Conservation (phyloP, 441 rosid species). For the Gossypium lobatum region DNA sequence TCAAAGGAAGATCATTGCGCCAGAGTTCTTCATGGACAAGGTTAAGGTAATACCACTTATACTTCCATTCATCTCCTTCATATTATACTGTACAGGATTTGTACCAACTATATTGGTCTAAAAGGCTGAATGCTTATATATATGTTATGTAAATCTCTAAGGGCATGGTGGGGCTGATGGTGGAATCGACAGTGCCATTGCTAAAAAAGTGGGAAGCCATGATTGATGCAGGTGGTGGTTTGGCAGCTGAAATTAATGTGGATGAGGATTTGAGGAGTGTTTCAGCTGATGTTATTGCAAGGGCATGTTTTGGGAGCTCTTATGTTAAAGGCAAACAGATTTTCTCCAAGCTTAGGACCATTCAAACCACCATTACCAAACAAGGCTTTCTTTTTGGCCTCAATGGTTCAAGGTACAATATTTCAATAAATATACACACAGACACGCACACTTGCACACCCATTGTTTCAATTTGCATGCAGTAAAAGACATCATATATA, state of each 20-base stretch:
- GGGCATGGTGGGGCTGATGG: slow-evolving; percentile 67
- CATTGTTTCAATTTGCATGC: not conserved
- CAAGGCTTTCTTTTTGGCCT: slow-evolving; percentile 50
- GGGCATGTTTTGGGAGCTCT: slow-evolving; percentile 78
- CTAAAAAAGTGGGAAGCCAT: slow-evolving; percentile 49
- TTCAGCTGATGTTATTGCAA: slow-evolving; percentile 71
- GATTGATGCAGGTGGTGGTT: slow-evolving; percentile 33
- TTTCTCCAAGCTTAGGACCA: slow-evolving; percentile 65
- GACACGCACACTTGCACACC: not conserved
- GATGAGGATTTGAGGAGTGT: slow-evolving; percentile 57
- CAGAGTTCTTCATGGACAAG: slow-evolving; percentile 69
- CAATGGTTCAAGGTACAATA: slow-evolving; percentile 32
- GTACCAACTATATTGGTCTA: not conserved
- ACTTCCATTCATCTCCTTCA: not conserved
- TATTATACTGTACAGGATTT: too few relatives aligned
- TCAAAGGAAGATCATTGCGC: slow-evolving; percentile 66
- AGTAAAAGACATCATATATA: not conserved
- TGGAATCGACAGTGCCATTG: slow-evolving; percentile 52
- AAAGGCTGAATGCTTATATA: not conserved
- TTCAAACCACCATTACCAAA: slow-evolving; percentile 47
- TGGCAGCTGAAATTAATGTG: slow-evolving; percentile 45
- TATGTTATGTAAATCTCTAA: not conserved
- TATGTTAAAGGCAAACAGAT: slow-evolving; percentile 58
- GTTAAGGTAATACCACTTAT: slow-evolving; percentile 38
- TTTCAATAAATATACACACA: not conserved